Conservation (phyloP, 2,329 filamentous ascomycete genomes). For the Aspergillus calidoustus region DNA sequence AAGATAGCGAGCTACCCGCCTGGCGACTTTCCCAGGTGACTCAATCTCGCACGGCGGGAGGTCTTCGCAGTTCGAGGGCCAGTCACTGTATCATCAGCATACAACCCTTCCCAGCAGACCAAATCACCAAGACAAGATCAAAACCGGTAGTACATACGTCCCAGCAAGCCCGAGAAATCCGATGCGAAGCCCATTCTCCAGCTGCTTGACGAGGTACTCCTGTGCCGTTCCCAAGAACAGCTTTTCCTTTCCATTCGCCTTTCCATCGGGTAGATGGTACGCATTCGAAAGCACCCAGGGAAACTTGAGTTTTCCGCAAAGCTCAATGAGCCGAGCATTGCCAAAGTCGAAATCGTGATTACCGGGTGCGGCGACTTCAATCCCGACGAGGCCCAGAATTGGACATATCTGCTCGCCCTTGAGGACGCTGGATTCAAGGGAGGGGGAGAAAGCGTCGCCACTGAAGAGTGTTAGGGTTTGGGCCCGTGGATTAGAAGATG, state of each 20-base stretch:
- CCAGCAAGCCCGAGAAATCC: conserved; percentile 26
- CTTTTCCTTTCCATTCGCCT: neutral
- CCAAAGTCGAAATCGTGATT: conserved; percentile 27
- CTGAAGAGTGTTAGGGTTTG: conserved; percentile 20
- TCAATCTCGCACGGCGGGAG: conserved; percentile 16
- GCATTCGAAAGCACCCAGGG: conserved; percentile 19
- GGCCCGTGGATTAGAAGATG: conserved; percentile 1
- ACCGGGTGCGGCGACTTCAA: conserved; percentile 24
- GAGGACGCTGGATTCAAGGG: conserved; percentile 23
- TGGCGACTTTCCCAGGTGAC: conserved; percentile 5
- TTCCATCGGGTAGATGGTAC: neutral
- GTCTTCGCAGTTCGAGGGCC: conserved; percentile 26
- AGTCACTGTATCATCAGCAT: conserved; percentile 16
- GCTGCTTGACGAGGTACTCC: conserved; percentile 15
- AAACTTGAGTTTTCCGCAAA: conserved; percentile 18
- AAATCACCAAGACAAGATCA: neutral
- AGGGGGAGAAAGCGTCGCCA: conserved; percentile 26
- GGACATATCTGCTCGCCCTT: conserved; percentile 25
- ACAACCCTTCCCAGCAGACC: neutral
- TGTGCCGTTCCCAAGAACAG: conserved; percentile 13
- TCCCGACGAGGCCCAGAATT: conserved; percentile 17
- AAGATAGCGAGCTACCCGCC: conserved; percentile 10
- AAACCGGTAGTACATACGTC: conserved; percentile 16
- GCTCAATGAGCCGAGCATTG: conserved; percentile 18
- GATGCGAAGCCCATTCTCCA: conserved; percentile 17